phyloP scores from a whole-genome alignment of 345 rosid species.

The Mangifera indica region DNA sequence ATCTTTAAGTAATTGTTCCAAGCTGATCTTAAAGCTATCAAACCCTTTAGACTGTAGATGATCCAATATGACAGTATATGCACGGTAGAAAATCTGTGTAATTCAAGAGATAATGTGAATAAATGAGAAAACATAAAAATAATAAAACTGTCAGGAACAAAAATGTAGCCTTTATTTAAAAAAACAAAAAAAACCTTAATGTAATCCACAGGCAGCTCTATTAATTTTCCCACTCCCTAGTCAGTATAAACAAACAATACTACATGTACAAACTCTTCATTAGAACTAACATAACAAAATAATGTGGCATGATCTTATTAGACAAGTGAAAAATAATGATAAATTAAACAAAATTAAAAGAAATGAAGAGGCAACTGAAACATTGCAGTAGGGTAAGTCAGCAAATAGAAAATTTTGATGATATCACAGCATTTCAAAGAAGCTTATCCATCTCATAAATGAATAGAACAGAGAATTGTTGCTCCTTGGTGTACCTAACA shows the following conservation, averaged over 20 bases:
- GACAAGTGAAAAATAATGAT: no score
- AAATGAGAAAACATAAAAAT: neutral
- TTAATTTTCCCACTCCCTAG: neutral
- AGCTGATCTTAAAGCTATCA: conserved; percentile 45
- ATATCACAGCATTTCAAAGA: no score
- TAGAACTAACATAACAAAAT: neutral
- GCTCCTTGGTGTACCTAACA: no score
- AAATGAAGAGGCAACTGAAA: no score
- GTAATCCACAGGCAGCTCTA: neutral
- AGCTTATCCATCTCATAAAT: no score
- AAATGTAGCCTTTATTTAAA: neutral
- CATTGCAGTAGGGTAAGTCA: no score
- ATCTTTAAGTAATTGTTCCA: conserved; percentile 46
- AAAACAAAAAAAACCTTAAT: neutral
- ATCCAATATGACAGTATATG: conserved; percentile 51
- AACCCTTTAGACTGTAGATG: conserved; percentile 55
- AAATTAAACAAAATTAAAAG: no score
- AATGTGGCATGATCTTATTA: no score
- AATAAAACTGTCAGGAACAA: neutral
- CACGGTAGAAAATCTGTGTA: conserved; percentile 51
- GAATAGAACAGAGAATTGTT: no score
- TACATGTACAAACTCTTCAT: neutral
- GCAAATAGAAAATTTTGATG: no score
- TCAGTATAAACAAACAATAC: neutral
- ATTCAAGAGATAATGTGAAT: conserved; percentile 5